A percentile compares a stretch with the other conserved stretches of the same genome.
phyloP scores from a whole-genome alignment of 805 yeast genomes.

The Metschnikowia reukaufii region DNA sequence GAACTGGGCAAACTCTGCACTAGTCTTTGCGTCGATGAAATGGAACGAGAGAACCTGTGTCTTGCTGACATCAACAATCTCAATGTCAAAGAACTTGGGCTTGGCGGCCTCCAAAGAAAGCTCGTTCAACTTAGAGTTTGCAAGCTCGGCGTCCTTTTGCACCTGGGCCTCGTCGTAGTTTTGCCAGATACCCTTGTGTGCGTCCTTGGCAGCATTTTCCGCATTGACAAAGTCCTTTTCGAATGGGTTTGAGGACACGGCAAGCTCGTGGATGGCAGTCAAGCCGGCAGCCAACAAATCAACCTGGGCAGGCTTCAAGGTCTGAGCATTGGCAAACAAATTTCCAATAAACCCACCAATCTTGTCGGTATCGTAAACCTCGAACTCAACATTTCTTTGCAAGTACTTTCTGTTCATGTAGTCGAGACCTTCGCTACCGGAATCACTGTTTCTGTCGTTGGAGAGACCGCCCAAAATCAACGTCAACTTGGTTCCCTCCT shows the following conservation, averaged over 20 bases:
- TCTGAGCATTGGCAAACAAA: constrained; percentile 51
- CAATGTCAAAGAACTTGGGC: constrained; percentile 51
- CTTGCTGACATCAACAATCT: constrained; percentile 49
- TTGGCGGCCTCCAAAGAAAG: constrained; percentile 27
- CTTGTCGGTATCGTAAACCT: constrained; percentile 68
- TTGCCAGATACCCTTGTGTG: constrained; percentile 66
- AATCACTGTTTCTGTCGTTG: constrained; percentile 37
- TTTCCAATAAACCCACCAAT: constrained; percentile 81
- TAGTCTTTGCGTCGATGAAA: constrained; percentile 37
- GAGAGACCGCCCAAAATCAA: constrained; percentile 76
- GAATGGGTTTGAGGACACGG: constrained; percentile 58
- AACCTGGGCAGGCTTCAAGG: constrained; percentile 54
- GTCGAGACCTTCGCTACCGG: constrained; percentile 50
- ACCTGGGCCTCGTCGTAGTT: constrained; percentile 45
- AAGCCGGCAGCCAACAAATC: constrained; percentile 61
- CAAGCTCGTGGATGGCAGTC: constrained; percentile 62
- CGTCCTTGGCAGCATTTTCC: constrained; percentile 57
- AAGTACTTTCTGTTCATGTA: constrained; percentile 53
- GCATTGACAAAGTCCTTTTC: constrained; percentile 57
- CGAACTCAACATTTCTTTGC: constrained; percentile 74
- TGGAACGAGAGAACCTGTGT: constrained; percentile 50
- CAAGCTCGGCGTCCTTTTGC: constrained; percentile 29
- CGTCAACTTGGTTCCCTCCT: constrained; percentile 67
- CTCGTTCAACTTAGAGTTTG: constrained; percentile 21
- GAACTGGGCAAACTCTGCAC: constrained; percentile 40